Conservation (phyloP, 306 rosid species). For the Oemleria cerasiformis region DNA sequence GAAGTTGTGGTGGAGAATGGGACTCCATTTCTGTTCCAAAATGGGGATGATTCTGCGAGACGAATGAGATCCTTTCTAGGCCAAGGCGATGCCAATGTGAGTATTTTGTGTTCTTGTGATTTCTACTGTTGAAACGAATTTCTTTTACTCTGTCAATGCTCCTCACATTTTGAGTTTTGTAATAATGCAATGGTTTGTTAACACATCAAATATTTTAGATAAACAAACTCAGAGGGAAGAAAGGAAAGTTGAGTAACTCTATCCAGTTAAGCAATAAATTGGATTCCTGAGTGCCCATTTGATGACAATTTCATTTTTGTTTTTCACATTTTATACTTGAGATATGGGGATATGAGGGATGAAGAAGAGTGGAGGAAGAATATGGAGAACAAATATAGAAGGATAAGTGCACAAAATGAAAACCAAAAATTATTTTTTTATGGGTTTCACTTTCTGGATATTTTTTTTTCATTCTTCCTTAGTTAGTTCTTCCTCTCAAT, state of each 20-base stretch:
- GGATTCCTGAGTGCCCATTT: background rate
- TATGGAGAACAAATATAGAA: too few species aligned
- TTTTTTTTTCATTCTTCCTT: too few species aligned
- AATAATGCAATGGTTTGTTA: background rate
- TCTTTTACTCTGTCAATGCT: background rate
- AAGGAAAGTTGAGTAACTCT: background rate
- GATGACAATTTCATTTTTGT: too few species aligned
- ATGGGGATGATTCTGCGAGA: constrained; percentile 37
- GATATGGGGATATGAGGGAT: too few species aligned
- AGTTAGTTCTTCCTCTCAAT: too few species aligned
- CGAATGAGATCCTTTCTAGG: constrained; percentile 55
- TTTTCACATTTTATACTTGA: too few species aligned
- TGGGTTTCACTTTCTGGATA: too few species aligned
- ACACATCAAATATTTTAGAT: background rate
- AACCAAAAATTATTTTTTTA: too few species aligned
- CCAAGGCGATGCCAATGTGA: constrained; percentile 42
- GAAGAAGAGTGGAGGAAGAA: too few species aligned
- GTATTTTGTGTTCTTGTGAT: constrained; percentile 15
- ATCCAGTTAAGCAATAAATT: background rate
- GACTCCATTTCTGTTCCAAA: constrained; percentile 58
- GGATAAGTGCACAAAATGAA: too few species aligned
- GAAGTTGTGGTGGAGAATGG: constrained; percentile 54
- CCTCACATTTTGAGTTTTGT: background rate
- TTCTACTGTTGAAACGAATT: background rate
- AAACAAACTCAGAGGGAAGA: background rate